These are phyloP conservation scores for Yamadazyma buinensis DNA, from an alignment of 1,139 yeast genomes.

Conservation along the genomic window DNA sequence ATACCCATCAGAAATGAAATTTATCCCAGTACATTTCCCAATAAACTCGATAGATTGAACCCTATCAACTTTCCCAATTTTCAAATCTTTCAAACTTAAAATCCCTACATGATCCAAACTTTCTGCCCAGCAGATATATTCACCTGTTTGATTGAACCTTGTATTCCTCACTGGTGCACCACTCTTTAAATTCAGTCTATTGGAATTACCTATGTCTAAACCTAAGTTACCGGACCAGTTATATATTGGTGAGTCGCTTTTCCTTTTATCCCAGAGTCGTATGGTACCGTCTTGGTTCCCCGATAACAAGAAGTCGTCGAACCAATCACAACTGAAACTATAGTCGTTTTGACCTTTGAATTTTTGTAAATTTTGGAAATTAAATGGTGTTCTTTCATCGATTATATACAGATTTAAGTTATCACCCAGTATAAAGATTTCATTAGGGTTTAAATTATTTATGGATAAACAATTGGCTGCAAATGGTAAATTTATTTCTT, in stretches of 20 bases:
- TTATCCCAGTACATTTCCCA: constrained; percentile 59
- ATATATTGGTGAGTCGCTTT: constrained; percentile 22
- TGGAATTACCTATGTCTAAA: background rate
- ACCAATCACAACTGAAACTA: constrained; percentile 64
- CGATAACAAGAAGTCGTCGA: constrained; percentile 44
- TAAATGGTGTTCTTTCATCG: constrained; percentile 34
- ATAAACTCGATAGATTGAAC: constrained; percentile 52
- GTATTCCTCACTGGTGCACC: constrained; percentile 51
- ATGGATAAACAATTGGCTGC: constrained; percentile 51
- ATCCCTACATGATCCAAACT: constrained; percentile 58
- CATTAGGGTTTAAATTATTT: constrained; percentile 30
- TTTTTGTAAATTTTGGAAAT: constrained; percentile 7
- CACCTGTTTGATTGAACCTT: constrained; percentile 45
- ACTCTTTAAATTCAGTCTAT: background rate
- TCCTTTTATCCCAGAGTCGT: constrained; percentile 49
- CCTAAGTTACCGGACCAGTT: constrained; percentile 40
- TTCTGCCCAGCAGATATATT: constrained; percentile 54
- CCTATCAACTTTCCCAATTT: constrained; percentile 17
- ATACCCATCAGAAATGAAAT: constrained; percentile 39
- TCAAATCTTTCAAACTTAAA: constrained; percentile 32
- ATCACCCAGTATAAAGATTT: constrained; percentile 52
- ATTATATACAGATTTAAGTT: constrained; percentile 36
- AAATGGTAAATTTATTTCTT: constrained; percentile 29
- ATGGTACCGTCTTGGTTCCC: constrained; percentile 64
- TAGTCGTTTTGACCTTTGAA: constrained; percentile 51